Base-by-base conservation (phyloP, 805 yeast genomes). In the Suhomyces prunicola region DNA sequence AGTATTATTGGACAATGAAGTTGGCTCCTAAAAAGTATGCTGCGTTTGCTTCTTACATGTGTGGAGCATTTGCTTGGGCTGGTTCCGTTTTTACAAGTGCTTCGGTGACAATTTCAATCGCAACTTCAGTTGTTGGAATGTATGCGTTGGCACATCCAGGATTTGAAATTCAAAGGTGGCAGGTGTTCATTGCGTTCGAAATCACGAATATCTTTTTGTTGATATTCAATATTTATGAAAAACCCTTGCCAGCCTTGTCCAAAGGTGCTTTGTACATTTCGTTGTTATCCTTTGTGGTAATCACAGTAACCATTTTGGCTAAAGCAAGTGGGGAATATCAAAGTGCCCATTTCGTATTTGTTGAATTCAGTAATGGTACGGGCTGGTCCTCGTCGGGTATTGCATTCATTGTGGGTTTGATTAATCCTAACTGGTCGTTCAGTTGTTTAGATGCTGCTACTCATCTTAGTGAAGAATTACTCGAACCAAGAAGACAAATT, bases 361-460 rank as follows among this genome's bases (percentile, higher is more conserved):
- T 68, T 4, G 72, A 75, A 19, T 83, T 82, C 56, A 66, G 74
- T 33, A 83, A 83, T 61, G 76, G 70, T 29, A 83, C 88, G 0
- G 89, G 89, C 40, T 84, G 88, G 87, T 58, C 71, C 8, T 72
- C 80, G 2, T 58, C 80, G 1, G 88, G 81, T 27, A 77, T 84
- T 65, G 86, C 88, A 0, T 83, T 85, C 63, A 77, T 85, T 52
- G 81, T 84, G n/a, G 90, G 90, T n/a, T 67, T 85, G 47, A 79
- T 85, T 58, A 85, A 85, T 63, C 87, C 89, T 5, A 80, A 83
- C 52, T 86, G 88, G 88, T 81, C 86, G 8, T 85, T 84, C 70
- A 77, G 84, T 26, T 85, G 90, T 57, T 73, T 84, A 48, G 91
- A 86, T 62, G 81, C 84, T 53, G 88, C 89, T 2, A 83, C 89